Base-by-base conservation (phyloP, 768 basidiomycete genomes). In the Podaxis carcinomalis region DNA sequence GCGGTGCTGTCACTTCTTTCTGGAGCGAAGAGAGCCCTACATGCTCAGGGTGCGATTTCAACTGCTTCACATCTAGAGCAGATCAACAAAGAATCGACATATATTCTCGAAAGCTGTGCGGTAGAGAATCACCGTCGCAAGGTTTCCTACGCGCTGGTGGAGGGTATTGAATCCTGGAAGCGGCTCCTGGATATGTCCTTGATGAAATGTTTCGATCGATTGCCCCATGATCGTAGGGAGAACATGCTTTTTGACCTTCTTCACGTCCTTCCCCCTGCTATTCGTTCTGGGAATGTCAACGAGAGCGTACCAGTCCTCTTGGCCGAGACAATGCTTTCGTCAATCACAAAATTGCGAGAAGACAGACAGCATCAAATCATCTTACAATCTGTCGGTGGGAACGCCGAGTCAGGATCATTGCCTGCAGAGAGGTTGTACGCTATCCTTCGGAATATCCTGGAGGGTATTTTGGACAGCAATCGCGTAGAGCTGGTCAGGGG, bases 161-260 rank as follows among this genome's bases (percentile, higher is more conserved):
- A 77, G 6, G 87, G 88, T 40, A 90, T 92, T 69, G 87, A 90
- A 61, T 81, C 95, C 0, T 98, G 95, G 95, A 85, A 89, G 60
- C 80, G 88, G 40, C 70, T 95, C 39, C 78, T 98, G 56, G 92
- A 96, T 74, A 86, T 93, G 70, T 84, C 88, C 1, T 80, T 98
- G 16, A 87, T 86, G 32, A 93, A 93, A 68, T 92, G 93, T 59
- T 96, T 96, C 74, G 81, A 86, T 61, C 86, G 89, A 36, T 78
- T 97, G 11, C 89, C 92, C 0, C 84, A 88, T 63, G 90, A 93
- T 61, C 86, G 84, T 25, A 83, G 93, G 25, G 95, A 98, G 73
- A 88, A 86, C 63, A 89, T 96, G 78, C 78, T 97, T 4, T 93
- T 96, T 66, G 96, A 97, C 69, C 77, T 98, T 19, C 80, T 98